phyloP scores from a whole-genome alignment of 2,329 filamentous ascomycete genomes.

The Aspergillus spinulosporus region DNA sequence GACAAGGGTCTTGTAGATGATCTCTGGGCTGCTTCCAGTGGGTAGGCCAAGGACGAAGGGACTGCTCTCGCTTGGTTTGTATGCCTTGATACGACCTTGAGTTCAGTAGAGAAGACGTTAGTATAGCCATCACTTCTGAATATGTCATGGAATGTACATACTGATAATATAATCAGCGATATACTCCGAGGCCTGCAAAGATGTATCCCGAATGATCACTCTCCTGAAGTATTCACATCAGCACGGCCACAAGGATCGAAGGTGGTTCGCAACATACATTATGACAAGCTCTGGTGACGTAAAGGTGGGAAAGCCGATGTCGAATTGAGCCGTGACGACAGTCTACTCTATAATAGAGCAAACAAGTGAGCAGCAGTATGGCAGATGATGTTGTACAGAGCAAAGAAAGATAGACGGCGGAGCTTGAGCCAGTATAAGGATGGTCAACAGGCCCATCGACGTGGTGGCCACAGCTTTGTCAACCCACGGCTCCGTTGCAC shows the following conservation, averaged over 20 bases:
- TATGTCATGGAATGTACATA: conserved; percentile 37
- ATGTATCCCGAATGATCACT: conserved; percentile 77
- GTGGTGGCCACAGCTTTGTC: conserved; percentile 14
- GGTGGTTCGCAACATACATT: conserved; percentile 25
- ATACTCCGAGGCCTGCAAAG: conserved; percentile 68
- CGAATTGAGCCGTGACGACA: conserved; percentile 1
- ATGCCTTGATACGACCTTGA: conserved; percentile 72
- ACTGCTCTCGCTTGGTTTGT: conserved; percentile 68
- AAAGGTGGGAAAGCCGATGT: conserved; percentile 3
- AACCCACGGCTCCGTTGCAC: conserved; percentile 32
- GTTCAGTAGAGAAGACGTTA: background rate
- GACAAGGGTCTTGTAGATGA: conserved; percentile 76
- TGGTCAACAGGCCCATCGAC: conserved; percentile 2
- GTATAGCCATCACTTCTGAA: background rate
- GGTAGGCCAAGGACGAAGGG: conserved; percentile 83
- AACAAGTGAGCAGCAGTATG: background rate
- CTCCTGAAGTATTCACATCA: conserved; percentile 57
- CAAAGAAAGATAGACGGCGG: background rate
- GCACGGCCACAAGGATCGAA: background rate
- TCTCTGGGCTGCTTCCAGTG: conserved; percentile 77
- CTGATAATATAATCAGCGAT: conserved; percentile 79
- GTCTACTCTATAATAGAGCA: background rate
- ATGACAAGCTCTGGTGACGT: conserved; percentile 28
- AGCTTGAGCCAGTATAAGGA: conserved; percentile 2
- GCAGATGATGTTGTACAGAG: background rate